phyloP scores from a whole-genome alignment of 371 early-diverging fungal genomes.

The Actinomucor elegans region DNA sequence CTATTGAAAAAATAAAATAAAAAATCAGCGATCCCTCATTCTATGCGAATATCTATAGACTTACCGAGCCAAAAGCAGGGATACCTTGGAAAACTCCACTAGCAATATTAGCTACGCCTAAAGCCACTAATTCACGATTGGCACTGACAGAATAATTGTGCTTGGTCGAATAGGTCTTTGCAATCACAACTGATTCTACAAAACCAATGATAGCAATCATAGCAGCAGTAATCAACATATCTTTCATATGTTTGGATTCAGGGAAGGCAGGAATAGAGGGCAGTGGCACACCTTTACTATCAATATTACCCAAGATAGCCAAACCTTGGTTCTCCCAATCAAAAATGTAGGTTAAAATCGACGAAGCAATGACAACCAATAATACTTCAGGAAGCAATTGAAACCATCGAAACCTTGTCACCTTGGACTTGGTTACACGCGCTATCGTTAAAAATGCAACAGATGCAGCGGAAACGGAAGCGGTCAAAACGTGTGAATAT shows the following conservation, averaged over 20 bases:
- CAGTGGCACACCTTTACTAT: conserved; percentile 57
- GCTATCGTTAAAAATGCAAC: conserved; percentile 64
- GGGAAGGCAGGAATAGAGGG: conserved; percentile 65
- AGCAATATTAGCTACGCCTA: conserved; percentile 82
- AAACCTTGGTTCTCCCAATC: conserved; percentile 73
- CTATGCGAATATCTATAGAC: too few species aligned
- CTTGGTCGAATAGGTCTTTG: conserved; percentile 85
- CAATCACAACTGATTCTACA: conserved; percentile 91
- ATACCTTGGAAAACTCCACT: conserved; percentile 83
- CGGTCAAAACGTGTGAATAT: conserved; percentile 65
- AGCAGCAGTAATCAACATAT: conserved; percentile 57
- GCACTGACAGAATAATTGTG: conserved; percentile 89
- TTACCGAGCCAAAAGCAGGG: conserved; percentile 87
- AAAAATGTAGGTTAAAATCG: conserved; percentile 60
- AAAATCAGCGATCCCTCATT: too few species aligned
- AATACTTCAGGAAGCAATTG: conserved; percentile 89
- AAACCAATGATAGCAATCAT: conserved; percentile 92
- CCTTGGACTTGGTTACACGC: conserved; percentile 59
- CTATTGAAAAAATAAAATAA: too few species aligned
- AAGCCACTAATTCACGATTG: conserved; percentile 93
- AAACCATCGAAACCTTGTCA: conserved; percentile 47
- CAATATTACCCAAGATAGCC: conserved; percentile 71
- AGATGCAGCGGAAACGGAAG: conserved; percentile 66
- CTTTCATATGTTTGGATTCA: conserved; percentile 59
- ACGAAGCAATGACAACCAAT: conserved; percentile 74